Evolutionary conservation across 257 asterid species (phyloP).

Genomic region (Euphrasia confusa): DNA sequence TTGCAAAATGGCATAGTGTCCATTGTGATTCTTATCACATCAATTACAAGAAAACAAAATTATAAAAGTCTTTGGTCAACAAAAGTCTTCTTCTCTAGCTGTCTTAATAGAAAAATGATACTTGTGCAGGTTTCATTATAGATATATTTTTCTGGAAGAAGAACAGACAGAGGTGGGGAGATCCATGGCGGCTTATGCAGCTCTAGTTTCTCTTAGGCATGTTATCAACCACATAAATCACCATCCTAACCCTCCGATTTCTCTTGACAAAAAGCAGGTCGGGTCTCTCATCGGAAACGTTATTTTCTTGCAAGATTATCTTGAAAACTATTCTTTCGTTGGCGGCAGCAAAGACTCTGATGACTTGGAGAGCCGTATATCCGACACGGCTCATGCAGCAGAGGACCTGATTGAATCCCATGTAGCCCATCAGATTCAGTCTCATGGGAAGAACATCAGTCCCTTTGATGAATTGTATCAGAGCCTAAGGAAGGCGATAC

Average conservation of each 20-base stretch:
- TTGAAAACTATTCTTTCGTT: not conserved
- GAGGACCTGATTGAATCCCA: slow-evolving; percentile 20
- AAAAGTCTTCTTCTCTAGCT: too few relatives aligned
- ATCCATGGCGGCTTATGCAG: slow-evolving; percentile 18
- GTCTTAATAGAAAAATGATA: too few relatives aligned
- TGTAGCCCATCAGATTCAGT: not conserved
- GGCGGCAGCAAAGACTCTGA: not conserved
- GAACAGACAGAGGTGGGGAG: not conserved
- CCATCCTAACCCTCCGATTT: not conserved
- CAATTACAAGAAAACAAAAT: too few relatives aligned
- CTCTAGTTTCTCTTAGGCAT: slow-evolving; percentile 10
- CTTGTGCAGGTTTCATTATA: not conserved
- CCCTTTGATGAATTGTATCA: not conserved
- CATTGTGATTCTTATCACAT: too few relatives aligned
- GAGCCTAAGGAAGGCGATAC: not conserved
- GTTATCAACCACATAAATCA: slow-evolving; percentile 10
- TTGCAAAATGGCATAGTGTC: too few relatives aligned
- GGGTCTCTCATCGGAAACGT: not conserved
- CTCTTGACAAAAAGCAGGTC: not conserved
- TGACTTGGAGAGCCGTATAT: slow-evolving; percentile 7
- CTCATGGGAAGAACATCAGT: not conserved
- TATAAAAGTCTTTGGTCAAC: too few relatives aligned
- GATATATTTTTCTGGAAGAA: too few relatives aligned
- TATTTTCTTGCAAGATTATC: slow-evolving; percentile 1
- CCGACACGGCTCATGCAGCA: slow-evolving; percentile 14